A percentile compares a stretch with the other conserved stretches of the same genome.
Conservation (phyloP, 208 protist genomes). For the Phytomonas sp. region DNA sequence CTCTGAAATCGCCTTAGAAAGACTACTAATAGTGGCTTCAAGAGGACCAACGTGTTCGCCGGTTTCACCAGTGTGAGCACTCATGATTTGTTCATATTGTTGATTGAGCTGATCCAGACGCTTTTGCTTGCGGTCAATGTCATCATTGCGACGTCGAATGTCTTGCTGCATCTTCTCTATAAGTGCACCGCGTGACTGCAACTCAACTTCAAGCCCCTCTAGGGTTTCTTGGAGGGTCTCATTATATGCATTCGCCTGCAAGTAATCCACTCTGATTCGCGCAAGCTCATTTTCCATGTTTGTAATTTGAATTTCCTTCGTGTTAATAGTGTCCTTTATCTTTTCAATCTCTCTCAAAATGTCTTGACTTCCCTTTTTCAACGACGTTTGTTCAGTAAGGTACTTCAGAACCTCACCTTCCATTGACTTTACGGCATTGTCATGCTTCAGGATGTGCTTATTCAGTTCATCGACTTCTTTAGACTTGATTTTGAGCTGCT, state of each 20-base stretch:
- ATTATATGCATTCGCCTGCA: slow-evolving; percentile 91
- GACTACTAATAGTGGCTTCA: slow-evolving; percentile 93
- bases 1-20: slow-evolving; percentile 87
- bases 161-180: slow-evolving; percentile 94
- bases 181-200: slow-evolving; percentile 82
- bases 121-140: slow-evolving; percentile 95
- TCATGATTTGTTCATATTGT: slow-evolving; percentile 86
- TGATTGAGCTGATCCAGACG: slow-evolving; percentile 94
- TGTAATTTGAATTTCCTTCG: slow-evolving; percentile 91
- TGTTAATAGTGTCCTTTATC: slow-evolving; percentile 80
- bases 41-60: slow-evolving; percentile 90
- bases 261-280: slow-evolving; percentile 90
- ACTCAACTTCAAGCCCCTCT: slow-evolving; percentile 84
- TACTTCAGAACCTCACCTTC: slow-evolving; percentile 83
- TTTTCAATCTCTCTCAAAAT: slow-evolving; percentile 87
- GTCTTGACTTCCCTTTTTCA: slow-evolving; percentile 90
- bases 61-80: slow-evolving; percentile 38
- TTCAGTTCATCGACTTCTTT: slow-evolving; percentile 59
- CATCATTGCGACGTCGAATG: slow-evolving; percentile 91
- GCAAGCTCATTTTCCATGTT: slow-evolving; percentile 95
- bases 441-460: slow-evolving; percentile 78
- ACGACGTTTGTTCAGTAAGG: slow-evolving; percentile 86
- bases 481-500: slow-evolving; percentile 64
- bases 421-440: slow-evolving; percentile 80
- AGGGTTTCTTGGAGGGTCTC: slow-evolving; percentile 83